These are phyloP conservation scores for Pezicula neosporulosa DNA, from an alignment of 2,329 filamentous ascomycete species.

Conservation along the genomic window DNA sequence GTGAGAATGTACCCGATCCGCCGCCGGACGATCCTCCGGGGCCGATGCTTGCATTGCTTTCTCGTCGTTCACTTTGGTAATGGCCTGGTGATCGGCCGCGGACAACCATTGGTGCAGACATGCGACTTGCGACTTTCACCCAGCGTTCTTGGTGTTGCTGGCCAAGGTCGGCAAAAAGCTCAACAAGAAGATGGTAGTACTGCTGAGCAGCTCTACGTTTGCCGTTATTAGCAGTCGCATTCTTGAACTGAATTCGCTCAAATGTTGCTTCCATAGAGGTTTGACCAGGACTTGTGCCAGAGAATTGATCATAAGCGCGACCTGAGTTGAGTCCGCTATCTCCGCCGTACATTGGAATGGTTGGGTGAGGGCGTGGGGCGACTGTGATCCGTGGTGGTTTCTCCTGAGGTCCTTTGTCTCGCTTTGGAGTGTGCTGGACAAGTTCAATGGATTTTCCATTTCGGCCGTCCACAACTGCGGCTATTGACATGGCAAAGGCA, in stretches of 20 bases:
- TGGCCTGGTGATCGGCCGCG: constrained; percentile 62
- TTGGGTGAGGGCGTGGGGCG: constrained; percentile 23
- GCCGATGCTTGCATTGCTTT: constrained; percentile 49
- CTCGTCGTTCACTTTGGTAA: constrained; percentile 51
- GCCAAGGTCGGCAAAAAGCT: constrained; percentile 57
- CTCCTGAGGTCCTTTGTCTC: constrained; percentile 66
- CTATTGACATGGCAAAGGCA: constrained; percentile 62
- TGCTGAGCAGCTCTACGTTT: constrained; percentile 71
- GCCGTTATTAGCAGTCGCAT: constrained; percentile 72
- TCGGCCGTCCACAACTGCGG: constrained; percentile 61
- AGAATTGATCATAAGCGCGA: constrained; percentile 13
- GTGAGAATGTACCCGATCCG: constrained; percentile 22
- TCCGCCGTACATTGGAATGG: constrained; percentile 19
- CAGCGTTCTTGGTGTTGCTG: constrained; percentile 35
- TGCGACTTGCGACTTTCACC: constrained; percentile 54
- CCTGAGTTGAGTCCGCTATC: constrained; percentile 14
- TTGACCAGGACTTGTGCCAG: constrained; percentile 10
- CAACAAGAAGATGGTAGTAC: constrained; percentile 69
- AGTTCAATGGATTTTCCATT: constrained; percentile 63
- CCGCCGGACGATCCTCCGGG: constrained; percentile 41
- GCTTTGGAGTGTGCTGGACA: constrained; percentile 73
- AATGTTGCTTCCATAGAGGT: constrained; percentile 41
- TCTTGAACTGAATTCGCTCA: constrained; percentile 73
- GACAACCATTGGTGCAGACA: constrained; percentile 63
- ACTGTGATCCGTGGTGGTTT: constrained; percentile 48